phyloP scores from a whole-genome alignment of 2,329 filamentous ascomycete genomes.

The Penicillium griseofulvum region DNA sequence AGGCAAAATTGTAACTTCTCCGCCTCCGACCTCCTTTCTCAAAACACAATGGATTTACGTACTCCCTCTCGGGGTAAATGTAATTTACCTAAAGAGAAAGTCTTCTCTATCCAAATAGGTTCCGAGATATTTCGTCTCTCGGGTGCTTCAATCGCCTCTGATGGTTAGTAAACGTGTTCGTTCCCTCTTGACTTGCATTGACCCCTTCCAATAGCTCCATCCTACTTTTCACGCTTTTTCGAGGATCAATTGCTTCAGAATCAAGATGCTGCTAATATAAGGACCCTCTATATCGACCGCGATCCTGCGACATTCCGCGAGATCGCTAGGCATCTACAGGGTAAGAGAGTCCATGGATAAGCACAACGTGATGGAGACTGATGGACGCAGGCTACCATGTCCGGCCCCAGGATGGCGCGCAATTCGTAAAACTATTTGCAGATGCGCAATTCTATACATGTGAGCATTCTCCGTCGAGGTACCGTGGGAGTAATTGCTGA shows the following conservation, averaged over 20 bases:
- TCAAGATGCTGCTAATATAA: conserved; percentile 55
- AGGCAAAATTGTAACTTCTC: background rate
- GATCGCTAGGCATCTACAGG: conserved; percentile 86
- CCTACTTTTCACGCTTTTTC: conserved; percentile 95
- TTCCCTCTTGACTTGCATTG: conserved; percentile 39
- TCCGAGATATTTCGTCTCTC: conserved; percentile 67
- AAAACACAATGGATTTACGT: background rate
- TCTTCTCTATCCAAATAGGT: conserved; percentile 70
- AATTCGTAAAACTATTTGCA: conserved; percentile 89
- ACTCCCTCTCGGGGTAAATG: conserved; percentile 10
- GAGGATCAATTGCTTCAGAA: conserved; percentile 71
- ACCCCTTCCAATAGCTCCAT: conserved; percentile 68
- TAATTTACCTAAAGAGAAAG: conserved; percentile 55
- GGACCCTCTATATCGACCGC: conserved; percentile 91
- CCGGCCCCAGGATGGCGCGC: conserved; percentile 72
- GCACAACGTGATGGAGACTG: background rate
- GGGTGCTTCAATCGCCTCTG: conserved; percentile 67
- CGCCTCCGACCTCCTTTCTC: background rate
- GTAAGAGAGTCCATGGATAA: conserved; percentile 27
- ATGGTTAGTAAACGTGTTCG: conserved; percentile 55
- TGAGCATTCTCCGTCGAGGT: conserved; percentile 44
- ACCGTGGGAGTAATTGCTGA: background rate
- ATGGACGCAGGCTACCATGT: conserved; percentile 69
- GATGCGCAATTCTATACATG: conserved; percentile 92
- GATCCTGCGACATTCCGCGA: conserved; percentile 86